phyloP scores from a whole-genome alignment of 768 basidiomycete species.

The Zangia roseola region DNA sequence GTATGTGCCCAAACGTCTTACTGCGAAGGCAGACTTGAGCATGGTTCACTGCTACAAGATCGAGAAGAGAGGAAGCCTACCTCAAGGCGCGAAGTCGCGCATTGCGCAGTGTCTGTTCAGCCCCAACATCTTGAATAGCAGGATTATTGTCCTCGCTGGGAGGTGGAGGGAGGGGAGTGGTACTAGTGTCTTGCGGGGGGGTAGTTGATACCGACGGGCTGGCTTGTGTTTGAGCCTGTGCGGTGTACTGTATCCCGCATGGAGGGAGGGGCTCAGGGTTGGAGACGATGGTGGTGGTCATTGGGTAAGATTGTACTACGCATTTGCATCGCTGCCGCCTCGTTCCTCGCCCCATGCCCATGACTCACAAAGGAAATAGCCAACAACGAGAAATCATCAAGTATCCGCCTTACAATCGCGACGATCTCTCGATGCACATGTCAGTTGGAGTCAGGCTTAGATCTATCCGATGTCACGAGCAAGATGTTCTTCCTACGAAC shows the following conservation, averaged over 20 bases:
- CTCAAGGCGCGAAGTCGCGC: not conserved
- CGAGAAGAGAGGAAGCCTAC: not conserved
- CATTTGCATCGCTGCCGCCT: not conserved
- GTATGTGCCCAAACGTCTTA: slow-evolving; percentile 25
- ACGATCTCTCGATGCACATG: no score
- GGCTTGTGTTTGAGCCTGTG: not conserved
- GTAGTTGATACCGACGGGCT: not conserved
- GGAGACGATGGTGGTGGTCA: slow-evolving; percentile 18
- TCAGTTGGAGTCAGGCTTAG: no score
- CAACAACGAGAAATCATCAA: no score
- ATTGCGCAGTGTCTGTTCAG: not conserved
- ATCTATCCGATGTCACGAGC: no score
- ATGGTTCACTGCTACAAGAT: not conserved
- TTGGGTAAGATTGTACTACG: slow-evolving; percentile 1
- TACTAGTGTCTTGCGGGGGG: not conserved
- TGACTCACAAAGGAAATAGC: no score
- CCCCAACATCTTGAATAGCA: no score
- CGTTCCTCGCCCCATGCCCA: no score
- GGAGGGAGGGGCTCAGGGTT: no score
- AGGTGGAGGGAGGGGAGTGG: not conserved
- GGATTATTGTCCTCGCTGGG: not conserved
- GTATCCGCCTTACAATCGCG: not conserved
- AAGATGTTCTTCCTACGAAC: no score
- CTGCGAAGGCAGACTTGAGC: slow-evolving; percentile 4
- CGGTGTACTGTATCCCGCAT: not conserved